Conservation (phyloP, 2,329 filamentous ascomycete species). For the Chaetomiaceae sp. region DNA sequence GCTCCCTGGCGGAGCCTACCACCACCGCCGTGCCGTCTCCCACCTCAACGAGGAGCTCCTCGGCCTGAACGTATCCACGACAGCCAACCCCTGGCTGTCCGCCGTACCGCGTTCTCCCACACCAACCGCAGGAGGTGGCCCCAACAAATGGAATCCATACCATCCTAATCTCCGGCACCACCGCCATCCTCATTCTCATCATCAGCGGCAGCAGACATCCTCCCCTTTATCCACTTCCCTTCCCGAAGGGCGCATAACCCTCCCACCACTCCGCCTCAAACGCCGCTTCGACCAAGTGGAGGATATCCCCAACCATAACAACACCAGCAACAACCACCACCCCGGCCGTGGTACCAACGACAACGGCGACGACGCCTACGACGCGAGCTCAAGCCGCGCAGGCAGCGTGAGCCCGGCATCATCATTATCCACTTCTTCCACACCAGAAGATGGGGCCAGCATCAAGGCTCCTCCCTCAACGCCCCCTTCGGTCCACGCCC, state of each 20-base stretch:
- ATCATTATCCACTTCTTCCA: no score
- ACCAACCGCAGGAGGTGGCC: not conserved
- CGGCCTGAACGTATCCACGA: not conserved
- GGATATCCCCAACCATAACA: conserved; percentile 20
- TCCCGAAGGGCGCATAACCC: not conserved
- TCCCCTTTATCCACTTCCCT: not conserved
- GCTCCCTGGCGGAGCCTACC: not conserved
- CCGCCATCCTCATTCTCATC: not conserved
- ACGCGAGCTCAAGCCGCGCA: conserved; percentile 21
- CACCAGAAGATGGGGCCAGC: no score
- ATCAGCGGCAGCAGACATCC: not conserved
- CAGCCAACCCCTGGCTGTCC: conserved; percentile 21
- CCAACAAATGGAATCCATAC: not conserved
- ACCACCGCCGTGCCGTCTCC: not conserved
- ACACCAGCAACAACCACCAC: not conserved
- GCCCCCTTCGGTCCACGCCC: not conserved
- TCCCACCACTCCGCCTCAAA: conserved; percentile 11
- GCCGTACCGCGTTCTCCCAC: conserved; percentile 19
- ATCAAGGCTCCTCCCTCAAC: not conserved
- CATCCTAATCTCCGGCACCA: not conserved
- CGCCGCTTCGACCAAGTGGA: conserved; percentile 28
- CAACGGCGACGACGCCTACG: conserved; percentile 14
- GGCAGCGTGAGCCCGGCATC: conserved; percentile 8
- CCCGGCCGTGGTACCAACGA: no score
- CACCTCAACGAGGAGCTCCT: conserved; percentile 1